Evolutionary conservation across 106 monocot species (phyloP).

Genomic region (Iris macrosiphon): DNA sequence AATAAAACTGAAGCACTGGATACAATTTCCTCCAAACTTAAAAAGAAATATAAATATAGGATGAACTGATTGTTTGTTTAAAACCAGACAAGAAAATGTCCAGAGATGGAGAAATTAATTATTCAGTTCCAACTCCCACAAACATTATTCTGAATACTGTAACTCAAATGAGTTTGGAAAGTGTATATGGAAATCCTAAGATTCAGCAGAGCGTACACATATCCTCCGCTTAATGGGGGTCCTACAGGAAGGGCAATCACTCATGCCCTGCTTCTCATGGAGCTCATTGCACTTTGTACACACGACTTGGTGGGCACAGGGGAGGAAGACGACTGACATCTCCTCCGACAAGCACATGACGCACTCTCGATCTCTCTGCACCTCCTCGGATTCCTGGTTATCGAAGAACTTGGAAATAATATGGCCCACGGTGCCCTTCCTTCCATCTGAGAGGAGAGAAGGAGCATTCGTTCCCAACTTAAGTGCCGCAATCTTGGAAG

Average conservation of each 20-base stretch:
- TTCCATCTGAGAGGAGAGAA: constrained; percentile 7
- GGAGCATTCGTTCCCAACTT: constrained; percentile 13
- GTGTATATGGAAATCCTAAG: constrained; percentile 20
- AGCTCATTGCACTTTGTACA: constrained; percentile 51
- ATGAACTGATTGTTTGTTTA: neutral
- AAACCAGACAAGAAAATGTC: neutral
- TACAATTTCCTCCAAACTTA: too few species aligned
- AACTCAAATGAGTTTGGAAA: neutral
- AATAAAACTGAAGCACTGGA: too few species aligned
- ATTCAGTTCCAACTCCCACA: constrained; percentile 15
- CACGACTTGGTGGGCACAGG: constrained; percentile 66
- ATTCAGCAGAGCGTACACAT: constrained; percentile 8
- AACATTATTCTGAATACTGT: constrained; percentile 8
- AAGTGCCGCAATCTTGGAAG: constrained; percentile 17
- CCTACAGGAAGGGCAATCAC: constrained; percentile 70
- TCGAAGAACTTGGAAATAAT: neutral
- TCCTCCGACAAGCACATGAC: constrained; percentile 75
- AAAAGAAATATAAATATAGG: too few species aligned
- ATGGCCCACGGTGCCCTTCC: constrained; percentile 9
- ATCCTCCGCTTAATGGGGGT: constrained; percentile 42
- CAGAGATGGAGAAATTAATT: constrained; percentile 9
- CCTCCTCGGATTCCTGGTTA: constrained; percentile 9
- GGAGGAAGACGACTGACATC: constrained; percentile 62
- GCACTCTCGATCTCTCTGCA: constrained; percentile 21
- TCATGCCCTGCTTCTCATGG: constrained; percentile 57